These are phyloP conservation scores for Russula vinacea DNA, from an alignment of 768 basidiomycete species.

Conservation along the genomic window DNA sequence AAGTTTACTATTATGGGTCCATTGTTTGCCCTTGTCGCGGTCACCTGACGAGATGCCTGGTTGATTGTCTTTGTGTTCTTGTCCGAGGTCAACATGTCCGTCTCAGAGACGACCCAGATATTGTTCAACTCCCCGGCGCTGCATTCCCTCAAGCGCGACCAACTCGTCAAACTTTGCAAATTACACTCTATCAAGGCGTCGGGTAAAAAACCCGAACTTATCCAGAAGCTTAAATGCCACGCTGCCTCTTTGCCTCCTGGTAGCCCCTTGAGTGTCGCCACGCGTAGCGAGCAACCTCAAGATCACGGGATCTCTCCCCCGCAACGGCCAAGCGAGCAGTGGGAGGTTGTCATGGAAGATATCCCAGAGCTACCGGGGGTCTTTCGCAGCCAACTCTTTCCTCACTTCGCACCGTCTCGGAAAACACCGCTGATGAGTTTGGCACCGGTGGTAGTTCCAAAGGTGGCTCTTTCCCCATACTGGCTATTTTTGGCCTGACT, in stretches of 20 bases:
- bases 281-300: slow-evolving; percentile 45
- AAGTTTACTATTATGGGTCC: slow-evolving; percentile 15
- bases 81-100: slow-evolving; percentile 39
- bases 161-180: slow-evolving; percentile 83
- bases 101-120: slow-evolving; percentile 70
- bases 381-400: slow-evolving; percentile 47
- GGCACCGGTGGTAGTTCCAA: slow-evolving; percentile 61
- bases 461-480: slow-evolving; percentile 38
- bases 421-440: slow-evolving; percentile 58
- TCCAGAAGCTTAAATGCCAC: slow-evolving; percentile 64
- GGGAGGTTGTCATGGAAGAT: slow-evolving; percentile 85
- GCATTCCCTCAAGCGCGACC: slow-evolving; percentile 78
- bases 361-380: slow-evolving; percentile 65
- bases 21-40: slow-evolving; percentile 4
- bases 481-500: not conserved
- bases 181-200: slow-evolving; percentile 73
- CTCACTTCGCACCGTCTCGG: slow-evolving; percentile 43
- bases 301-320: slow-evolving; percentile 32
- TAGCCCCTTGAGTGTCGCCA: slow-evolving; percentile 50
- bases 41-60: slow-evolving; percentile 8
- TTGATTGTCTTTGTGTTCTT: not conserved
- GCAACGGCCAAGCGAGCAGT: slow-evolving; percentile 70
- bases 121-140: slow-evolving; percentile 82
- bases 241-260: slow-evolving; percentile 57
- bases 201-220: slow-evolving; percentile 75